These are phyloP conservation scores for Chaetomiaceae sp. DNA, from an alignment of 2,329 filamentous ascomycete genomes.

Conservation along the genomic window DNA sequence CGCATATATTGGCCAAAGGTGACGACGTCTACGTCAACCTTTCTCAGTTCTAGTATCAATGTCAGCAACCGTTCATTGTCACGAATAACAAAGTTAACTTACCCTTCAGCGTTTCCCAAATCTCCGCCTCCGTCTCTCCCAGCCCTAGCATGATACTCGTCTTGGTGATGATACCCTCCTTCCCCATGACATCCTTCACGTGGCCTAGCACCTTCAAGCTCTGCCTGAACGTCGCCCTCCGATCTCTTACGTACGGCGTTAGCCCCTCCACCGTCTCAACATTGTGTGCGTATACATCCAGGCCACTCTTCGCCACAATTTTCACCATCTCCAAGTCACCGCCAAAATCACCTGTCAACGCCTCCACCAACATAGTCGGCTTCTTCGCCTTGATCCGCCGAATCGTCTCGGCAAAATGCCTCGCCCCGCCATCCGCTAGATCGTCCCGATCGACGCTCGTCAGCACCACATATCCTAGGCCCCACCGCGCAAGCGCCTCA, in stretches of 20 bases:
- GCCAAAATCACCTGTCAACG: slow-evolving; percentile 79
- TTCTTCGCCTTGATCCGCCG: slow-evolving; percentile 86
- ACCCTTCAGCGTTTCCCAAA: slow-evolving; percentile 73
- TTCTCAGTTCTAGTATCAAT: slow-evolving; percentile 63
- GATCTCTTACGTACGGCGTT: slow-evolving; percentile 84
- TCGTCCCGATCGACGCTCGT: slow-evolving; percentile 95
- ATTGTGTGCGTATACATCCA: slow-evolving; percentile 97
- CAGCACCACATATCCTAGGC: slow-evolving; percentile 90
- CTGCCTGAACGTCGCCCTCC: slow-evolving; percentile 83
- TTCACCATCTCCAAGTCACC: slow-evolving; percentile 85
- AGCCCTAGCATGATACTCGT: slow-evolving; percentile 96
- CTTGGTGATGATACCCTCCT: slow-evolving; percentile 85
- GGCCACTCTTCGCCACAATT: slow-evolving; percentile 76
- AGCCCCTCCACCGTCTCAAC: slow-evolving; percentile 90
- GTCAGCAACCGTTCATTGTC: not conserved
- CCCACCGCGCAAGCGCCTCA: slow-evolving; percentile 88
- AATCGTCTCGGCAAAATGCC: slow-evolving; percentile 91
- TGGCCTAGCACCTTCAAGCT: slow-evolving; percentile 74
- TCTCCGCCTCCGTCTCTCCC: slow-evolving; percentile 83
- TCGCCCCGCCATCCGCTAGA: slow-evolving; percentile 78
- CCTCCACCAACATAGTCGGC: slow-evolving; percentile 73
- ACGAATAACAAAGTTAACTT: slow-evolving; percentile 26
- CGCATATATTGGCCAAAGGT: slow-evolving; percentile 99
- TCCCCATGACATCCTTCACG: slow-evolving; percentile 69
- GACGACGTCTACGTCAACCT: slow-evolving; percentile 82